These are phyloP conservation scores for Cajanus cajan DNA, from an alignment of 306 rosid species.

Conservation along the genomic window DNA sequence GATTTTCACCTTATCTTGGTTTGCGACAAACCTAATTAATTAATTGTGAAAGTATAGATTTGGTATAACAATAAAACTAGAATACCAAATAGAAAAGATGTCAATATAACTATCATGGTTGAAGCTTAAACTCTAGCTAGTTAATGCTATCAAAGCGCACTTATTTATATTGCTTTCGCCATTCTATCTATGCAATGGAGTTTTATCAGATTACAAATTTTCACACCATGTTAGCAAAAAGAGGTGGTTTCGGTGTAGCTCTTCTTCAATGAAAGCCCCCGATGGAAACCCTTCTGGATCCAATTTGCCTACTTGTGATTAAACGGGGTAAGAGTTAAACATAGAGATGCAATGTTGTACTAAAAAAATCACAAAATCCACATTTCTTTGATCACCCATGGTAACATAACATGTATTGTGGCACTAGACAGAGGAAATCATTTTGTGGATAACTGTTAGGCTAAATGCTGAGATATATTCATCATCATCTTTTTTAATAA, in stretches of 20 bases:
- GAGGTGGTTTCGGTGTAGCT: background rate
- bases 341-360: background rate
- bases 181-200: background rate
- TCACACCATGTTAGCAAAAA: background rate
- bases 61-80: background rate
- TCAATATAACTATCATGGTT: background rate
- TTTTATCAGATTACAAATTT: background rate
- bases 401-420: background rate
- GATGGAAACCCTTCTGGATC: background rate
- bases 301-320: background rate
- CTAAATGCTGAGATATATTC: background rate
- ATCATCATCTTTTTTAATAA: background rate
- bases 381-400: too few relatives aligned
- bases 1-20: conserved; percentile 17
- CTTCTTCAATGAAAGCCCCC: conserved; percentile 12
- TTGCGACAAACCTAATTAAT: background rate
- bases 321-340: background rate
- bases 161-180: background rate
- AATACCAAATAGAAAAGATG: background rate
- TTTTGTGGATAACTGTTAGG: background rate
- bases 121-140: background rate
- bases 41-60: background rate
- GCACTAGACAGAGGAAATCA: background rate
- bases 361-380: background rate
- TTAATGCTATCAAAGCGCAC: background rate